A percentile compares a stretch with the other conserved stretches of the same genome.
These are phyloP conservation scores for Suhomyces sp. DNA, from an alignment of 805 yeast species.

Conservation along the genomic window DNA sequence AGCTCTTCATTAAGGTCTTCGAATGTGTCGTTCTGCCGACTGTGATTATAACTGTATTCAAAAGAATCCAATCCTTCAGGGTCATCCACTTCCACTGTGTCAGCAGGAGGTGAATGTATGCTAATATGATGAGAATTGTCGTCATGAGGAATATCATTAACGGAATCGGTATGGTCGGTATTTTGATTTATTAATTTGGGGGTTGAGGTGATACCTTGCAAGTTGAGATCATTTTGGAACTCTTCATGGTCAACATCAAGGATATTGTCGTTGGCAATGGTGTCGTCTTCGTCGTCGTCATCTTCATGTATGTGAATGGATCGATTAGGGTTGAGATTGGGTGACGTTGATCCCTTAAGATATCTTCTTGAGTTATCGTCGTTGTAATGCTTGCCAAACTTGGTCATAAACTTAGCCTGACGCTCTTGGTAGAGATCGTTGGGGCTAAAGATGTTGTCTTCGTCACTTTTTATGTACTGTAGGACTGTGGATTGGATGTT, in stretches of 20 bases:
- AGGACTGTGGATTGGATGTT: slow-evolving; percentile 34
- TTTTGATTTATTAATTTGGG: slow-evolving; percentile 2
- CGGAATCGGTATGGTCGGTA: background rate
- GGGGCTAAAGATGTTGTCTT: slow-evolving; percentile 34
- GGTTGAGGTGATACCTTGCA: slow-evolving; percentile 2
- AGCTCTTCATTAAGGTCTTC: slow-evolving; percentile 1
- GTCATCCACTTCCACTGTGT: slow-evolving; percentile 5
- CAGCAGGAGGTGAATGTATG: slow-evolving; percentile 1
- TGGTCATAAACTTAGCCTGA: slow-evolving; percentile 31
- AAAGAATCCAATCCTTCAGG: slow-evolving; percentile 5
- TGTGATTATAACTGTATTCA: background rate
- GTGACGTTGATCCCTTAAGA: slow-evolving; percentile 1
- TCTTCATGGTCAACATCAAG: no score
- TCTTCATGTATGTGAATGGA: slow-evolving; percentile 10
- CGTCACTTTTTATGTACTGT: slow-evolving; percentile 30
- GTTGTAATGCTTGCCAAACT: slow-evolving; percentile 27
- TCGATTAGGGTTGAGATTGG: slow-evolving; percentile 8
- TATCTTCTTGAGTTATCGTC: slow-evolving; percentile 12
- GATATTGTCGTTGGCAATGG: no score
- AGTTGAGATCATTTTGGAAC: background rate
- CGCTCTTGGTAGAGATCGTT: slow-evolving; percentile 39
- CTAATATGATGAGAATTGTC: no score
- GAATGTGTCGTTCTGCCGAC: slow-evolving; percentile 1
- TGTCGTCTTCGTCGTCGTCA: slow-evolving; percentile 10
- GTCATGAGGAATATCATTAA: background rate